Conservation (phyloP, 208 protist genomes). For the Trypanosomatidae sp. region DNA sequence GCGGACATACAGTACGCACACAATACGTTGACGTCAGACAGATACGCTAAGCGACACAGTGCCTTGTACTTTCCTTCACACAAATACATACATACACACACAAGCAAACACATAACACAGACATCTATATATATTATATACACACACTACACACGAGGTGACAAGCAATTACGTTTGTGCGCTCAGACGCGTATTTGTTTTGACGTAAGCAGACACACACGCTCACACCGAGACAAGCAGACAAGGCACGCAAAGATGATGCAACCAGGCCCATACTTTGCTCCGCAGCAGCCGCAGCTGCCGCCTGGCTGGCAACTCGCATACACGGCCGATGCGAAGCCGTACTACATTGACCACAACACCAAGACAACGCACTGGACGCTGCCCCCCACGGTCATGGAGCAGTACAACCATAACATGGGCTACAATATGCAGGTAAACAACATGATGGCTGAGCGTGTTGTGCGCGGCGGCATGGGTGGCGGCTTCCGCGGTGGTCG, state of each 20-base stretch:
- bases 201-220: slow-evolving; percentile 7
- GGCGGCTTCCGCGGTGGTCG: slow-evolving; percentile 15
- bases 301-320: slow-evolving; percentile 69
- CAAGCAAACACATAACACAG: no score
- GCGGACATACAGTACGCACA: no score
- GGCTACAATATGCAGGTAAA: no score
- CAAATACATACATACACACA: no score
- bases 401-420: slow-evolving; percentile 12
- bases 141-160: no score
- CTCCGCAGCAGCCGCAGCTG: slow-evolving; percentile 23
- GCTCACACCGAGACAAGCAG: slow-evolving; percentile 7
- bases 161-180: no score
- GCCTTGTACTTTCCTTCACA: no score
- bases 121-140: no score
- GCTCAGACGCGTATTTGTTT: slow-evolving; percentile 2
- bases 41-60: no score
- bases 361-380: slow-evolving; percentile 79
- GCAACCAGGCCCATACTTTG: slow-evolving; percentile 42
- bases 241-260: slow-evolving; percentile 12
- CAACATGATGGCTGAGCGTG: no score
- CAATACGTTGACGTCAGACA: no score
- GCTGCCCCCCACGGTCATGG: slow-evolving; percentile 25
- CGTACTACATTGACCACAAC: slow-evolving; percentile 81
- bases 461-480: slow-evolving; percentile 17
- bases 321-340: slow-evolving; percentile 49